Evolutionary conservation across 139 green algal species (phyloP), one percentile per base, ranked within the genome.

Genomic region (Coelastrella sp.): DNA sequence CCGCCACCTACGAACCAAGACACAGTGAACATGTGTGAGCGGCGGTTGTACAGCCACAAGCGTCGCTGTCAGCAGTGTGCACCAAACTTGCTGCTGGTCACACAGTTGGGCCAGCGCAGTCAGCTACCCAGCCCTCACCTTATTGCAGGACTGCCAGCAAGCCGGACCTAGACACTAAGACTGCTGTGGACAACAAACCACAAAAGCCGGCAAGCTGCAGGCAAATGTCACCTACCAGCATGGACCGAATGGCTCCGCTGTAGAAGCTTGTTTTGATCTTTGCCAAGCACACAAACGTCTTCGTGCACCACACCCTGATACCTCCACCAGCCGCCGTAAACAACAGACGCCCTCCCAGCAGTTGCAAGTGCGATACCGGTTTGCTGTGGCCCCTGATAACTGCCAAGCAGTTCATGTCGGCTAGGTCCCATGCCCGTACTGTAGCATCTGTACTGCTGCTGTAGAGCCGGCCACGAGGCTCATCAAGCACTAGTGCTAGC

Each of bases 281-380:
- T 13, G 90, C 78, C 57, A 95, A 66, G 75, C 88, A 93, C 47
- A 71, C 8, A 77, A 95, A 96, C 68, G 83, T 94, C 22, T 76
- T n/a, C n/a, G 95, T 91, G 86, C 96, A 91, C 95, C 95, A 98
- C 56, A 98, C 93, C 54, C 95, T 92, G 71, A 99, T 90, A 47
- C 90, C 94, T 47, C 95, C 95, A 19, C 96, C 97, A 64, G 93
- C 95, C 11, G 90, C 94, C 68, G 94, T 94, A 76, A 93, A 95
- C 68, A 98, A 93, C 80, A 94, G 73, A 71, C 73, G 71, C 77
- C 92, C 73, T 47, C 89, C 90, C 13, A 78, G 61, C 76, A 96
- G 68, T 68, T 90, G 32, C 89, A 98, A 90, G 22, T 92, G 64
- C 54, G 95, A 94, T 47, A 99, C 96, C 4, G 96, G 95, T 85